Base-by-base conservation (phyloP, 768 basidiomycete genomes). In the Russula sp. region DNA sequence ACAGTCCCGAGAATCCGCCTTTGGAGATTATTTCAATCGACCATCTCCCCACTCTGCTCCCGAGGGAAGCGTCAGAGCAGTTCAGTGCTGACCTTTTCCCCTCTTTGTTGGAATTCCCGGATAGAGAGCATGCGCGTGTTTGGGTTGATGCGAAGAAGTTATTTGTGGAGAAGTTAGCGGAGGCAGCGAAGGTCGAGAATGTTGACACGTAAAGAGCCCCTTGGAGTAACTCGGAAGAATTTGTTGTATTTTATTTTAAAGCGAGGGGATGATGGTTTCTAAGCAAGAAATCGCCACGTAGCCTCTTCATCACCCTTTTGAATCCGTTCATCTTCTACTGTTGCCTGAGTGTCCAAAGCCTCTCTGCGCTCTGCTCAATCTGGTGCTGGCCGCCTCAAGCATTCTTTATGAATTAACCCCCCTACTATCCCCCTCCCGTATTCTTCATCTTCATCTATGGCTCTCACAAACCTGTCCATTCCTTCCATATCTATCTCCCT, bases 11-110 rank as follows among this genome's bases (percentile, higher is more conserved):
- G 34, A 83, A 86, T 63, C 89, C 90, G 8, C 75, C 85, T 10
- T 75, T 98, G 68, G 87, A 86, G 8, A 90, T 98, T 67, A 85
- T 97, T 68, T 94, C 97, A 16, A 98, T 99, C 66, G 97, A 98
- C 77, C 96, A 98, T 73, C 80, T 98, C 67, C 97, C 97, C 11
- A 97, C 96, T 30, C 78, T 98, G 63, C 82, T 99, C 40, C 97
- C 97, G 26, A 83, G 97, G 55, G 97, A 99, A 75, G 89, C 96
- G 5, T 97, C 94, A 1, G 96, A 99, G 76, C 94, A 97, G 72
- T 98, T 98, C 78, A 94, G 92, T 71, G 70, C 76, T 2, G 93
- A 95, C 75, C 81, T 98, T 28, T 78, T 96, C 38, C 93, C 94
- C 9, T 90, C 92, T 7, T 76, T 98, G 66, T 74, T 94, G 26